Percentiles rank a stretch among this genome's conserved stretches.
These are phyloP conservation scores for Debaryomyces fabryi DNA, from an alignment of 1,139 yeast genomes.

Conservation along the genomic window DNA sequence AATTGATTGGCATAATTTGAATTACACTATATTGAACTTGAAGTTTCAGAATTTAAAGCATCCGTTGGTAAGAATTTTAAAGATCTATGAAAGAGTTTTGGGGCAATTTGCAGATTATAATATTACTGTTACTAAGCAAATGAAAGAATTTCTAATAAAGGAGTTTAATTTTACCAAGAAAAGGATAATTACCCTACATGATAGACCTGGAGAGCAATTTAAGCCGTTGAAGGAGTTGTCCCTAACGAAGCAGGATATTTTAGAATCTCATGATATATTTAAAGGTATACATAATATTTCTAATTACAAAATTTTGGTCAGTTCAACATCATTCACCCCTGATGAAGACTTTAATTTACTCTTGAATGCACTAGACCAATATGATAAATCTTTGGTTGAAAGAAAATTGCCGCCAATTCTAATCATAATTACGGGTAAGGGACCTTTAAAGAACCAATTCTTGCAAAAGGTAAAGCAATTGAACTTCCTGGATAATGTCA, in stretches of 20 bases:
- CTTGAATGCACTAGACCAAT: conserved; percentile 64
- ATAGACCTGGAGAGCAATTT: conserved; percentile 75
- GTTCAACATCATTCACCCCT: conserved; percentile 93
- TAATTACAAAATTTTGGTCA: conserved; percentile 65
- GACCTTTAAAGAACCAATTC: conserved; percentile 68
- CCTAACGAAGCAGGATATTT: conserved; percentile 33
- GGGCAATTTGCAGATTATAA: conserved; percentile 63
- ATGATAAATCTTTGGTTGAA: conserved; percentile 42
- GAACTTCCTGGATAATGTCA: conserved; percentile 43
- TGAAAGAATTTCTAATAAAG: conserved; percentile 61
- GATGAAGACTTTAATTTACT: conserved; percentile 85
- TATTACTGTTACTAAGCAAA: conserved; percentile 76
- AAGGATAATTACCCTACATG: conserved; percentile 57
- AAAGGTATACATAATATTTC: conserved; percentile 27
- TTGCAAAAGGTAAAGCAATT: conserved; percentile 46
- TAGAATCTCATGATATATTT: conserved; percentile 44
- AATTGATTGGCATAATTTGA: conserved; percentile 97
- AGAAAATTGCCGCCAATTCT: conserved; percentile 50
- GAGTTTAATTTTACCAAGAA: conserved; percentile 52
- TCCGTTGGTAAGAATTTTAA: conserved; percentile 64
- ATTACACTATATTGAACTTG: conserved; percentile 78
- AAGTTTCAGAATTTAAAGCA: conserved; percentile 57
- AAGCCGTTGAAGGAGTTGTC: conserved; percentile 39
- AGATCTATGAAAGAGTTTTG: conserved; percentile 57
- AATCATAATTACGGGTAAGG: conserved; percentile 89